These are phyloP conservation scores for Daldinia loculata DNA, from an alignment of 495 filamentous ascomycete genomes.

Conservation along the genomic window DNA sequence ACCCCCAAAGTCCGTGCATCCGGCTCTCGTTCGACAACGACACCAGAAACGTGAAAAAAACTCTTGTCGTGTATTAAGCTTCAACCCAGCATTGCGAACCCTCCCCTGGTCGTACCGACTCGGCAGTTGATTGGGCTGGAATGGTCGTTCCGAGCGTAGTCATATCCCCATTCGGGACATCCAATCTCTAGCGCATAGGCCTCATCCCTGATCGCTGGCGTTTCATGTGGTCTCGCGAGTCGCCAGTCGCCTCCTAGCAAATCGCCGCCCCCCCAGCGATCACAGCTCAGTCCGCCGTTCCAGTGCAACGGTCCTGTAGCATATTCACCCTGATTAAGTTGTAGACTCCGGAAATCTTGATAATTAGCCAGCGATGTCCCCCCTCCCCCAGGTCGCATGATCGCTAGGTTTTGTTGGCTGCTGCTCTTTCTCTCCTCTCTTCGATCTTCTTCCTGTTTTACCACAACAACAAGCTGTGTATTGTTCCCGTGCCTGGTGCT, in stretches of 20 bases:
- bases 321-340: slow-evolving; percentile 22
- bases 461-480: slow-evolving; percentile 23
- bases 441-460: slow-evolving; percentile 29
- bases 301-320: background rate
- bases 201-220: slow-evolving; percentile 36
- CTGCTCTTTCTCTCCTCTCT: slow-evolving; percentile 30
- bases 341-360: slow-evolving; percentile 10
- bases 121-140: slow-evolving; percentile 39
- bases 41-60: background rate
- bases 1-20: slow-evolving; percentile 3
- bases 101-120: slow-evolving; percentile 15
- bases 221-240: slow-evolving; percentile 39
- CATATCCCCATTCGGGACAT: slow-evolving; percentile 2
- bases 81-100: slow-evolving; percentile 10
- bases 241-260: slow-evolving; percentile 10
- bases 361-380: slow-evolving; percentile 33
- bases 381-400: slow-evolving; percentile 34
- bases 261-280: slow-evolving; percentile 35
- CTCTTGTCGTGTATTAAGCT: slow-evolving; percentile 11
- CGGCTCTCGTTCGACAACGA: slow-evolving; percentile 13
- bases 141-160: slow-evolving; percentile 13
- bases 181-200: slow-evolving; percentile 17
- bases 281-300: slow-evolving; percentile 19
- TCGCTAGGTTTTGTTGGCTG: slow-evolving; percentile 8
- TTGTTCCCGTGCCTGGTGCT: slow-evolving; percentile 38